Evolutionary conservation across 805 yeast genomes (phyloP).

Genomic region (Cyberlindnera nakhonratchasimensis): DNA sequence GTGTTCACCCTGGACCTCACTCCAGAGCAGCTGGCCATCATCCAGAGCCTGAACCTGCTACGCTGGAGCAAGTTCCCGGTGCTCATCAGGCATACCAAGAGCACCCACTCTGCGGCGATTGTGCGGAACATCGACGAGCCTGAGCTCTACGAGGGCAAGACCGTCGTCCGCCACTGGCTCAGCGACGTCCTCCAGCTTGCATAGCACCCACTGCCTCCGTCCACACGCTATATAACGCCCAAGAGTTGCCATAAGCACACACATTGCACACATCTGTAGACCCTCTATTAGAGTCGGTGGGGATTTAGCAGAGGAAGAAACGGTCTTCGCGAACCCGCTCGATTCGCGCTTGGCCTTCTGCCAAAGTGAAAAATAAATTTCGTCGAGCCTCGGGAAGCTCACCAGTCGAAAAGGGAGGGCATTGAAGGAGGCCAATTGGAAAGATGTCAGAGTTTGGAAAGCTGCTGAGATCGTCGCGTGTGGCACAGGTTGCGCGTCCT

Average conservation of each 20-base stretch:
- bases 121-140: constrained; percentile 54
- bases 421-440: neutral
- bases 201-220: too few relatives aligned
- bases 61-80: constrained; percentile 72
- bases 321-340: constrained; percentile 4
- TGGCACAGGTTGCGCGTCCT: constrained; percentile 35
- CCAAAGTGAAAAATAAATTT: neutral
- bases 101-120: constrained; percentile 81
- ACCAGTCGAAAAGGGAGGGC: too few relatives aligned
- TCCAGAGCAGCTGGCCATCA: constrained; percentile 46
- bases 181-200: constrained; percentile 35
- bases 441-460: constrained; percentile 27
- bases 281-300: too few relatives aligned
- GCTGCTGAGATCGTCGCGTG: constrained; percentile 31
- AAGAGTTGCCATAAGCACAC: too few relatives aligned
- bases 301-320: too few relatives aligned
- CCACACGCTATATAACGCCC: too few relatives aligned
- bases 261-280: too few relatives aligned
- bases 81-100: constrained; percentile 58
- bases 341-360: neutral
- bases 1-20: constrained; percentile 36
- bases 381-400: neutral
- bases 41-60: constrained; percentile 53
- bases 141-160: constrained; percentile 65
- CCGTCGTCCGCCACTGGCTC: constrained; percentile 63